Evolutionary conservation across 1,284 basidiomycete species (phyloP).

Genomic region (Ganoderma sp.): DNA sequence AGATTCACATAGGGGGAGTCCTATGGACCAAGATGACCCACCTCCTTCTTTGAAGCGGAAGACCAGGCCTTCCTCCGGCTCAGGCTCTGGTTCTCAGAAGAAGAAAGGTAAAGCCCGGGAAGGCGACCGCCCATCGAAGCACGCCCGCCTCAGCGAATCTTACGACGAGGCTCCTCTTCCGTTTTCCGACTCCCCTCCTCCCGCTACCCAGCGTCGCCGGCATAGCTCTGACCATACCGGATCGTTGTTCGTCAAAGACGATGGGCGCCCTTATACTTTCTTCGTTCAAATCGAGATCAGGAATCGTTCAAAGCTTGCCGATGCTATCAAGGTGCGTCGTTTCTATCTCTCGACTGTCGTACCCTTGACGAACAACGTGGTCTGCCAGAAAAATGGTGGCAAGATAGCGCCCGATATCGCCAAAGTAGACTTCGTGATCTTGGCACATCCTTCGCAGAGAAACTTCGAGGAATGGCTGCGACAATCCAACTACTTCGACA

Average conservation of each 20-base stretch:
- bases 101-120: conserved; percentile 17
- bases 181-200: conserved; percentile 15
- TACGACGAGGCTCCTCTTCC: conserved; percentile 17
- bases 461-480: conserved; percentile 54
- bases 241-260: conserved; percentile 28
- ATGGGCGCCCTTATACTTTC: conserved; percentile 30
- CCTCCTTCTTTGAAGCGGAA: conserved; percentile 19
- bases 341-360: neutral
- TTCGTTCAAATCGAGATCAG: conserved; percentile 39
- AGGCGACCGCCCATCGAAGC: conserved; percentile 15
- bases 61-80: conserved; percentile 1
- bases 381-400: conserved; percentile 64
- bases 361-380: conserved; percentile 8
- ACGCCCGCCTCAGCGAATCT: conserved; percentile 16
- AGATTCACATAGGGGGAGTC: conserved; percentile 17
- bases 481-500: conserved; percentile 43
- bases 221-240: conserved; percentile 1
- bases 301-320: conserved; percentile 34
- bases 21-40: conserved; percentile 22
- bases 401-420: conserved; percentile 55
- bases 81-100: neutral
- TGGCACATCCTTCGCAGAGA: conserved; percentile 52
- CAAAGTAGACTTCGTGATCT: conserved; percentile 62
- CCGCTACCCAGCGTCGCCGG: conserved; percentile 8
- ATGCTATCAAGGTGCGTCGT: conserved; percentile 33